Conservation (phyloP, 306 rosid genomes). For the Mucuna pruriens region DNA sequence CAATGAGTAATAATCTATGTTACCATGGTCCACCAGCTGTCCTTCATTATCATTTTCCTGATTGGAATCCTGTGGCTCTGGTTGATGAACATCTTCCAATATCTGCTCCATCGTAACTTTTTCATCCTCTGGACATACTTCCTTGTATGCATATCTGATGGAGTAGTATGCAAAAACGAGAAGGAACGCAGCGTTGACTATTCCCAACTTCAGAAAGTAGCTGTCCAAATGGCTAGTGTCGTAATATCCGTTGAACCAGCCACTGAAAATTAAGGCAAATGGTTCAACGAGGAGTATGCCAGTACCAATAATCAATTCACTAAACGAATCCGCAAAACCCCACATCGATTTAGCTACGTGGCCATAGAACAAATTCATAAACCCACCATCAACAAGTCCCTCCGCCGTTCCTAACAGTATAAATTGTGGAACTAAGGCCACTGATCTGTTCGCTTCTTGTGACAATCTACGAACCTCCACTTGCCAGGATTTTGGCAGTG, state of each 20-base stretch:
- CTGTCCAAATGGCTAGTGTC: background rate
- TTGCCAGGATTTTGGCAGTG: background rate
- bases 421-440: slow-evolving; percentile 1
- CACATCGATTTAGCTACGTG: background rate
- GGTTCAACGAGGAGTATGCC: background rate
- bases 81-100: background rate
- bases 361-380: background rate
- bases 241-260: background rate
- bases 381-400: background rate
- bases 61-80: background rate
- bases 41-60: too few species aligned
- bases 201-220: background rate
- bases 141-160: background rate
- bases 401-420: background rate
- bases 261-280: background rate
- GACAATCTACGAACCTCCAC: background rate
- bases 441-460: background rate
- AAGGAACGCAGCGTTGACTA: background rate
- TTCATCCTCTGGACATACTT: background rate
- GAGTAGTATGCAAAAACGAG: background rate
- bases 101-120: background rate
- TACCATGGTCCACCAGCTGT: too few species aligned
- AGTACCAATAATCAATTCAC: background rate
- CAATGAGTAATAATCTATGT: too few species aligned
- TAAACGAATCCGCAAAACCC: background rate